A percentile compares a stretch with the other conserved stretches of the same genome.
Evolutionary conservation across 2,329 filamentous ascomycete genomes (phyloP).

Genomic region (Claviceps paspali): DNA sequence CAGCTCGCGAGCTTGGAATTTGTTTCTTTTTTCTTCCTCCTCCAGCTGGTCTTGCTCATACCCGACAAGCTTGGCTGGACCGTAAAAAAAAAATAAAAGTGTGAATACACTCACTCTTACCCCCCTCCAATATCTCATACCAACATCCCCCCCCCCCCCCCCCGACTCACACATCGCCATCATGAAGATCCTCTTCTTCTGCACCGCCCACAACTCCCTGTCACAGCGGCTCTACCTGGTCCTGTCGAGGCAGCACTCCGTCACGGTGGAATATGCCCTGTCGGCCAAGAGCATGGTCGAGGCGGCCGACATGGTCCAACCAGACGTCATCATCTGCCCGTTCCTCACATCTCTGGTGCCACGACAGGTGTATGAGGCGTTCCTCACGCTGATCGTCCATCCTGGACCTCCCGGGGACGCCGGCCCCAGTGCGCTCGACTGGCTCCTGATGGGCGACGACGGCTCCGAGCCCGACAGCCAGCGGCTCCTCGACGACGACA

Average conservation of each 20-base stretch:
- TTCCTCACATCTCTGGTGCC: slow-evolving; percentile 25
- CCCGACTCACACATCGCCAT: too few species aligned
- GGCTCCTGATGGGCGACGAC: slow-evolving; percentile 27
- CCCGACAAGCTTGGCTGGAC: too few species aligned
- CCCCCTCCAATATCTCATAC: too few species aligned
- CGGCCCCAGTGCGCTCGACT: slow-evolving; percentile 26
- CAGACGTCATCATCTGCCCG: slow-evolving; percentile 26
- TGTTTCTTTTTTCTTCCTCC: too few species aligned
- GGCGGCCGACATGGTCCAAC: slow-evolving; percentile 20
- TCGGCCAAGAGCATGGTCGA: slow-evolving; percentile 20
- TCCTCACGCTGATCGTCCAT: slow-evolving; percentile 24
- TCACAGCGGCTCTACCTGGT: slow-evolving; percentile 24
- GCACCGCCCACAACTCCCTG: slow-evolving; percentile 28
- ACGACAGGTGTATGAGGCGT: slow-evolving; percentile 19
- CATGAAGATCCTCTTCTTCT: slow-evolving; percentile 27
- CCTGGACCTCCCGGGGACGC: slow-evolving; percentile 26
- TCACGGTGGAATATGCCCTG: slow-evolving; percentile 25
- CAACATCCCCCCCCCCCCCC: too few species aligned
- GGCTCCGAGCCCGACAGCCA: slow-evolving; percentile 17
- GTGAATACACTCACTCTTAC: too few species aligned
- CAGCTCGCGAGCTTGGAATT: too few species aligned
- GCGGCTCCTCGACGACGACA: slow-evolving; percentile 13
- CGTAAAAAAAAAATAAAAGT: too few species aligned
- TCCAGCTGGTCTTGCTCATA: too few species aligned
- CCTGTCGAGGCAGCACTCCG: slow-evolving; percentile 19